These are phyloP conservation scores for Chlamydomonas sphaeroides DNA, from an alignment of 139 green algal genomes.

Conservation along the genomic window DNA sequence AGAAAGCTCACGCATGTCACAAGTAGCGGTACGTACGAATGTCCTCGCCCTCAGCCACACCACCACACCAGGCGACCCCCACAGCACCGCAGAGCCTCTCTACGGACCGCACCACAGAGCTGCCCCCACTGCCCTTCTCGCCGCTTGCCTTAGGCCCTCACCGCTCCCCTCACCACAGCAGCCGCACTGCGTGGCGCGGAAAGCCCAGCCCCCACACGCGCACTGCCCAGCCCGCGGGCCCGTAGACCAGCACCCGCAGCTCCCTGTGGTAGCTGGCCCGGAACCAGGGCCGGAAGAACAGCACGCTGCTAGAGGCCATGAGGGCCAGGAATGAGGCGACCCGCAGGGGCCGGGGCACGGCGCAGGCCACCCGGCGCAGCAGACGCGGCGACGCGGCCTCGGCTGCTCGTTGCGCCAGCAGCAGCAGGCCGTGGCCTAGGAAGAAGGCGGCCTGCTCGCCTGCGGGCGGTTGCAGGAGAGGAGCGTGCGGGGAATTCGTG, in stretches of 20 bases:
- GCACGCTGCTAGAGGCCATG: background rate
- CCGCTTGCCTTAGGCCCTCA: too few relatives aligned
- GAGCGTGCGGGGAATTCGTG: background rate
- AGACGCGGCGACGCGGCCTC: background rate
- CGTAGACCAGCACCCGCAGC: conserved; percentile 30
- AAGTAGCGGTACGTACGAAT: too few relatives aligned
- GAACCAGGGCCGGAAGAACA: conserved; percentile 37
- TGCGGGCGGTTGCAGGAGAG: background rate
- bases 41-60: too few relatives aligned
- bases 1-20: too few relatives aligned
- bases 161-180: background rate
- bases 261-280: conserved; percentile 24
- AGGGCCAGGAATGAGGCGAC: background rate
- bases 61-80: too few relatives aligned
- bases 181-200: background rate
- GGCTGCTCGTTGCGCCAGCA: background rate
- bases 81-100: too few relatives aligned
- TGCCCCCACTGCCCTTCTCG: too few relatives aligned
- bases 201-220: background rate
- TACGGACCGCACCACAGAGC: too few relatives aligned
- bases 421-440: background rate
- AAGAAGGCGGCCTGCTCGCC: conserved; percentile 40
- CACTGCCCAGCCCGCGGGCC: conserved; percentile 17
- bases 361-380: background rate
- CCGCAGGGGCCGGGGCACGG: background rate